Conservation (phyloP, 495 filamentous ascomycete genomes). For the Letharia columbiana region DNA sequence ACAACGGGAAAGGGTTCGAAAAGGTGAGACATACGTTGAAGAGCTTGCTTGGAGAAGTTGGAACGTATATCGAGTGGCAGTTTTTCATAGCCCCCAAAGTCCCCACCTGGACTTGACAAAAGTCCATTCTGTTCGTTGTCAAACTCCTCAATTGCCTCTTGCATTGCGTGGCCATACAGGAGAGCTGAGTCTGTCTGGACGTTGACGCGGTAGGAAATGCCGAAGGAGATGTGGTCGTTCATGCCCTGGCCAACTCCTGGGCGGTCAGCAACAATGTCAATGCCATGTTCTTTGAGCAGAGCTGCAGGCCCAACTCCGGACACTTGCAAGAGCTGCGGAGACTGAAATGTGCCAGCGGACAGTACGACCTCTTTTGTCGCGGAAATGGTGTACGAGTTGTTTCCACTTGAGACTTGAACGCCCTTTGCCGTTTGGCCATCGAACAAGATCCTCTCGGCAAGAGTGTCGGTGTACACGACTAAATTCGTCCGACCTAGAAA, state of each 20-base stretch:
- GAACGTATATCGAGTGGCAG: not conserved
- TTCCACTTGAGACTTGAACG: constrained; percentile 17
- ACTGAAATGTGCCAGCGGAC: constrained; percentile 49
- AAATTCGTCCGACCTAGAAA: constrained; percentile 1
- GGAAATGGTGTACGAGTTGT: constrained; percentile 30
- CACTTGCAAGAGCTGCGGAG: constrained; percentile 50
- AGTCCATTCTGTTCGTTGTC: constrained; percentile 1
- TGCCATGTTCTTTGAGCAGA: constrained; percentile 29
- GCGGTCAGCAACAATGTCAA: constrained; percentile 31
- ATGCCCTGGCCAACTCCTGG: constrained; percentile 47
- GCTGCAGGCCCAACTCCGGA: constrained; percentile 48
- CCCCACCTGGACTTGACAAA: constrained; percentile 15
- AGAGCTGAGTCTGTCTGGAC: constrained; percentile 20
- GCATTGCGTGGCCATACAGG: not conserved
- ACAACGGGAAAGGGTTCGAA: not conserved
- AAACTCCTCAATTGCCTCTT: not conserved
- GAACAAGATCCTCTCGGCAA: constrained; percentile 19
- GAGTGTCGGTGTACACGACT: constrained; percentile 10
- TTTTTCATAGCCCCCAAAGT: constrained; percentile 14
- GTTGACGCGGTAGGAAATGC: constrained; percentile 22
- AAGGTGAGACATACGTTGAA: not conserved
- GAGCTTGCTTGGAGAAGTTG: constrained; percentile 15
- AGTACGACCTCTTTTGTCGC: constrained; percentile 50
- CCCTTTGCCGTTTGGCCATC: constrained; percentile 9
- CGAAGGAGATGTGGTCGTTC: constrained; percentile 20